Evolutionary conservation across 352 stramenopile species (phyloP).

Genomic region (Phytopythium helicoides): DNA sequence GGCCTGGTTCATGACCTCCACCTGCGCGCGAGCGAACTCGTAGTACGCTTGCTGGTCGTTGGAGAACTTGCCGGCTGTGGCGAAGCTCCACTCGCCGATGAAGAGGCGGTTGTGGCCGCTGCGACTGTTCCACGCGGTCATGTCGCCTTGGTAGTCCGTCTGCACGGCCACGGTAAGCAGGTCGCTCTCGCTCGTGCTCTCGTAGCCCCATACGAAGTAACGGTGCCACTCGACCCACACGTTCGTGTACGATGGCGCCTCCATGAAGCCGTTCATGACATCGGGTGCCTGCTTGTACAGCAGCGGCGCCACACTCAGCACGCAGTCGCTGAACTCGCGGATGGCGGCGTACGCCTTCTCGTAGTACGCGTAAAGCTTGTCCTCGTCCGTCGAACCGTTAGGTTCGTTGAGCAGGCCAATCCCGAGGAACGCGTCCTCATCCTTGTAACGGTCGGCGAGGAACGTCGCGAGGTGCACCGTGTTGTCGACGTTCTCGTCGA

Average conservation of each 20-base stretch:
- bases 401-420: conserved; percentile 79
- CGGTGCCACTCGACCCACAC: conserved; percentile 84
- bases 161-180: conserved; percentile 41
- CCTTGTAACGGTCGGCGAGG: conserved; percentile 62
- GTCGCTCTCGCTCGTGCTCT: conserved; percentile 44
- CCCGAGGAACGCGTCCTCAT: conserved; percentile 69
- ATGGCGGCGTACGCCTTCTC: conserved; percentile 61
- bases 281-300: conserved; percentile 48
- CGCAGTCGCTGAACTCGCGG: conserved; percentile 55
- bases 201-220: conserved; percentile 84
- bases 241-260: conserved; percentile 52
- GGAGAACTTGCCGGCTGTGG: conserved; percentile 48
- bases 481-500: conserved; percentile 55
- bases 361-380: conserved; percentile 77
- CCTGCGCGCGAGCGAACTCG: conserved; percentile 45
- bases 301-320: conserved; percentile 53
- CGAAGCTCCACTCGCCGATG: conserved; percentile 49
- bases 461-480: conserved; percentile 45
- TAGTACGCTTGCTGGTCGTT: conserved; percentile 39
- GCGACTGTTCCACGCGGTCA: conserved; percentile 38
- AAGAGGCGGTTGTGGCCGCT: conserved; percentile 37
- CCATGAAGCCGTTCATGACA: conserved; percentile 51
- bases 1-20: conserved; percentile 52
- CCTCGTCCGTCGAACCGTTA: conserved; percentile 37
- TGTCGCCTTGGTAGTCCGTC: conserved; percentile 36